Conservation (phyloP, 2,329 filamentous ascomycete species). For the Aureobasidium namibiae region DNA sequence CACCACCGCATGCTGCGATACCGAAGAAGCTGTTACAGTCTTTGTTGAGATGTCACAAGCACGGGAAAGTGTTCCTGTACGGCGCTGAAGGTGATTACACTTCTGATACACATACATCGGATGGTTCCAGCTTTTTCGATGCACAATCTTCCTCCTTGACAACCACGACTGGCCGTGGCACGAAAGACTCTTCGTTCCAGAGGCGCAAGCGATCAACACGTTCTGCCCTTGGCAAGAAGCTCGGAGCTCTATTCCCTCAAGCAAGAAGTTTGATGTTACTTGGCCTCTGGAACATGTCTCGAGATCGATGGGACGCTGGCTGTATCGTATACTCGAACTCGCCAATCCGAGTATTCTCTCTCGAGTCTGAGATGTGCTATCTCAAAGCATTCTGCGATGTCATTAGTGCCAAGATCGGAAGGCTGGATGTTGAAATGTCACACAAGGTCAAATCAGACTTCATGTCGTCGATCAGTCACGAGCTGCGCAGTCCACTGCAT, state of each 20-base stretch:
- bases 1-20: not conserved
- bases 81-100: constrained; percentile 18
- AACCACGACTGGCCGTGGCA: not conserved
- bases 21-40: constrained; percentile 16
- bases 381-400: constrained; percentile 35
- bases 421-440: constrained; percentile 31
- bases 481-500: constrained; percentile 41
- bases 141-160: not conserved
- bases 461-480: constrained; percentile 45
- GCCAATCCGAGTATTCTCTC: constrained; percentile 33
- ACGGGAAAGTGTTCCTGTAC: constrained; percentile 29
- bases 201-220: not conserved
- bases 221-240: not conserved
- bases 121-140: not conserved
- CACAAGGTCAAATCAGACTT: constrained; percentile 46
- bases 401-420: constrained; percentile 33
- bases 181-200: not conserved
- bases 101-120: constrained; percentile 5
- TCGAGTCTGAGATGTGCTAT: constrained; percentile 35
- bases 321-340: constrained; percentile 41
- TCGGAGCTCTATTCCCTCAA: constrained; percentile 29
- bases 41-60: constrained; percentile 24
- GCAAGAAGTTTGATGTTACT: constrained; percentile 42
- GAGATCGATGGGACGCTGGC: constrained; percentile 33
- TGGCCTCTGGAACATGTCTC: constrained; percentile 44